Conservation (phyloP, 495 filamentous ascomycete species). For the Daldinia concentrica region DNA sequence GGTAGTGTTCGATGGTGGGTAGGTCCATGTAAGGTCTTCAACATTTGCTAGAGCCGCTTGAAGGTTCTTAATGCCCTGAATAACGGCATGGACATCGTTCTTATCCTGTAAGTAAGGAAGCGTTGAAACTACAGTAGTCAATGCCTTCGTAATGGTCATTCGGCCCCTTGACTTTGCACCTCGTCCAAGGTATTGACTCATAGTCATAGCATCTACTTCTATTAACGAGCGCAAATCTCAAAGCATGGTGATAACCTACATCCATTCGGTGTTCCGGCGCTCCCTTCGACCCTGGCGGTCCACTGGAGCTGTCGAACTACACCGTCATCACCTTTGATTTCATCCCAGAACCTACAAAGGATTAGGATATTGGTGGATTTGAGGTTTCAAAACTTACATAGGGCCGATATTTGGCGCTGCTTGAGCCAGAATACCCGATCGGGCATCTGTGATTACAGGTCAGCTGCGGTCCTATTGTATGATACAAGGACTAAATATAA, state of each 20-base stretch:
- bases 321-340: conserved; percentile 67
- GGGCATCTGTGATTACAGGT: conserved; percentile 49
- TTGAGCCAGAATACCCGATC: conserved; percentile 71
- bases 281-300: conserved; percentile 70
- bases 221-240: conserved; percentile 22
- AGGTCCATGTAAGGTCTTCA: conserved; percentile 57
- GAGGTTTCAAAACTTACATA: conserved; percentile 53
- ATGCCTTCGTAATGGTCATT: conserved; percentile 66
- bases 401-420: conserved; percentile 74
- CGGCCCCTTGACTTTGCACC: conserved; percentile 69
- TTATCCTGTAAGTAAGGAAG: conserved; percentile 63
- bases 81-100: conserved; percentile 60
- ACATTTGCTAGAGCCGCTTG: conserved; percentile 63
- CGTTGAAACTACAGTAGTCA: conserved; percentile 64
- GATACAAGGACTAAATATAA: conserved; percentile 17
- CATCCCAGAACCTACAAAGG: conserved; percentile 58
- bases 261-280: conserved; percentile 51
- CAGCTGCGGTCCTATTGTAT: conserved; percentile 32
- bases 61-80: conserved; percentile 67
- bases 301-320: conserved; percentile 72
- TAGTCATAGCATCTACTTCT: conserved; percentile 62
- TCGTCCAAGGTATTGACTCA: conserved; percentile 72
- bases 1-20: conserved; percentile 57
- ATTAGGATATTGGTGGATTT: conserved; percentile 32
- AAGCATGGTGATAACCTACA: conserved; percentile 37